These are phyloP conservation scores for Asterochloris erici DNA, from an alignment of 139 green algal genomes.

Conservation along the genomic window DNA sequence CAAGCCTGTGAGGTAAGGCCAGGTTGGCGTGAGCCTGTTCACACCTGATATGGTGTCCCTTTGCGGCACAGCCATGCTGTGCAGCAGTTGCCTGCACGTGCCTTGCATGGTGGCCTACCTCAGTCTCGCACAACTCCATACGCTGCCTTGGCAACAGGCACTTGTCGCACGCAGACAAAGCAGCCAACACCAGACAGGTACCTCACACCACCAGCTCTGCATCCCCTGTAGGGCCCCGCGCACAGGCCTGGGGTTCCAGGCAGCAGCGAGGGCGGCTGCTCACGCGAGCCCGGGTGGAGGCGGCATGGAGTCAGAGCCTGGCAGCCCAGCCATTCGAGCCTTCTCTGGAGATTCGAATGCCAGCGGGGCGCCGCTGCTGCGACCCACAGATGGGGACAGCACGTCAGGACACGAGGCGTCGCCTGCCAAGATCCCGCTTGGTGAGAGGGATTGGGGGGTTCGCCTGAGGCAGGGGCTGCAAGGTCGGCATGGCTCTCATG, in stretches of 20 bases:
- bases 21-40: no score
- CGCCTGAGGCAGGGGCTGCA: not conserved
- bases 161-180: no score
- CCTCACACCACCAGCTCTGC: not conserved
- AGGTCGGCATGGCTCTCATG: no score
- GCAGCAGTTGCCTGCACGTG: no score
- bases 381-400: conserved; percentile 3
- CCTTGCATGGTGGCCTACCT: no score
- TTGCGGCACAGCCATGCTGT: no score
- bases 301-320: not conserved
- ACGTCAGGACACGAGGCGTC: not conserved
- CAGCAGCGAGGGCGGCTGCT: not conserved
- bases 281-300: not conserved
- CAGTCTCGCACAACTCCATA: no score
- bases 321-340: conserved; percentile 5
- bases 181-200: not conserved
- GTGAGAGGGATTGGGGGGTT: not conserved
- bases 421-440: not conserved
- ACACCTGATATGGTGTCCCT: no score
- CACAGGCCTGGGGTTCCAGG: not conserved
- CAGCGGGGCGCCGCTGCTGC: not conserved
- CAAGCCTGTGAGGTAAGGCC: no score
- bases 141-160: no score
- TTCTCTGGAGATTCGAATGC: not conserved
- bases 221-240: not conserved